Conservation (phyloP, 163 green algal genomes). For the Chloromonas sp. region DNA sequence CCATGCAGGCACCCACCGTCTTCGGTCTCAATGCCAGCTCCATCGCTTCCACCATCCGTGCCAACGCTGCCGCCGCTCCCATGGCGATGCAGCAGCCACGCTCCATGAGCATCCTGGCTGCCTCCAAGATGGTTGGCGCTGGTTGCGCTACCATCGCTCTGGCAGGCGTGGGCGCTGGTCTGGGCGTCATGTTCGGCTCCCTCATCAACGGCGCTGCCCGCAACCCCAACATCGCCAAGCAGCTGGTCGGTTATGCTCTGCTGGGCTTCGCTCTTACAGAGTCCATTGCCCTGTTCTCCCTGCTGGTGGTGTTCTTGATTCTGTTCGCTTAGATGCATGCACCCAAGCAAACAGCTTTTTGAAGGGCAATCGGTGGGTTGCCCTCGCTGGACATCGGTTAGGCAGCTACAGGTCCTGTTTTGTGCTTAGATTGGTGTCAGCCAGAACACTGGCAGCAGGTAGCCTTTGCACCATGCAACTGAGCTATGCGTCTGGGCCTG, state of each 20-base stretch:
- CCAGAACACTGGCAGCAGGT: no score
- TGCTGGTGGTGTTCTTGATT: conserved; percentile 52
- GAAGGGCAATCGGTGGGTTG: no score
- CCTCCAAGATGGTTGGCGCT: conserved; percentile 46
- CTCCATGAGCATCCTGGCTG: conserved; percentile 41
- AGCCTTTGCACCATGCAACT: no score
- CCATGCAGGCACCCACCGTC: conserved; percentile 21
- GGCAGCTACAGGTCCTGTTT: no score
- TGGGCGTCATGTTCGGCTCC: conserved; percentile 49
- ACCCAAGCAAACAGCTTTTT: no score
- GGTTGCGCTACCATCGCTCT: conserved; percentile 46
- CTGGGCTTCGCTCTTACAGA: conserved; percentile 47
- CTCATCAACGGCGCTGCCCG: conserved; percentile 47
- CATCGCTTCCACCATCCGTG: conserved; percentile 26
- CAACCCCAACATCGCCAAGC: conserved; percentile 55
- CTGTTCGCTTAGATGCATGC: conserved; percentile 36
- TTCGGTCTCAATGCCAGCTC: conserved; percentile 15
- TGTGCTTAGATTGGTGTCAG: no score
- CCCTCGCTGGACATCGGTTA: no score
- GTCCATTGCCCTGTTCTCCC: conserved; percentile 49
- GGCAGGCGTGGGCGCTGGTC: conserved; percentile 41
- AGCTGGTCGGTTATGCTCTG: conserved; percentile 49
- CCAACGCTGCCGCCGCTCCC: conserved; percentile 13
- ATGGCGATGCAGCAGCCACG: conserved; percentile 24
- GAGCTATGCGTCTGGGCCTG: no score